Evolutionary conservation across 306 rosid genomes (phyloP), one percentile per base, ranked within the genome.

Genomic region (Citrullus mucosospermus): DNA sequence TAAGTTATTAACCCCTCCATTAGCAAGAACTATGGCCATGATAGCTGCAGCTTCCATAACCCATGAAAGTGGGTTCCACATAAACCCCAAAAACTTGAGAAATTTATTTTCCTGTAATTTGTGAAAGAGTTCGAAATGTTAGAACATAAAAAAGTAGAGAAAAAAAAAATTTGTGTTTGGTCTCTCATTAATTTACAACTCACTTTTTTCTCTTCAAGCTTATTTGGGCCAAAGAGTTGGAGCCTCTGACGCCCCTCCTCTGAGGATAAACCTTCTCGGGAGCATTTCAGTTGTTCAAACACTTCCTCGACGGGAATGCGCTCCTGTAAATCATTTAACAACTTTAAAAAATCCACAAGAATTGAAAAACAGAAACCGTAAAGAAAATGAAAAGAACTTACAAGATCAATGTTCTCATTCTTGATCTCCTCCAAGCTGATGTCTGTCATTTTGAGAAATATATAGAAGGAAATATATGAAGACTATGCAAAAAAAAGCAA

Each of bases 21-120:
- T 93, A 9, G 98, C 97, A 85, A 93, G 84, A 39, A 80, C 97
- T 57, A 93, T 93, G 34, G 98, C 98, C 98, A 93, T 93, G 82
- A 93, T 85, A 55, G 98, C 98, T 8, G 96, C 98, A 32, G 78
- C 46, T 81, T 93, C 98, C 98, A 93, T 93, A 50, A 93, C 98
- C 98, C 98, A 93, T 4, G 98, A 91, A 0, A 93, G 91, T 54
- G 98, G 98, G 77, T 91, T 93, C 98, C 98, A 93, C 97, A 93
- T 93, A 77, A 93, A 93, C 6, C 98, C 96, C 87, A 93, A 77
- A 89, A 93, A 93, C 72, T 91, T 91, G 4, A 93, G 84, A 46
- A 89, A 0, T 82, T 93, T 93, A 77, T 50, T 91, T 54, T 93
- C 97, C 98, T 93, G 92, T 3, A 48, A 48, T 85, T 76, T 46